Evolutionary conservation across 345 rosid species (phyloP), one percentile per base, ranked within the genome.

Genomic region (Moricandia arvensis): DNA sequence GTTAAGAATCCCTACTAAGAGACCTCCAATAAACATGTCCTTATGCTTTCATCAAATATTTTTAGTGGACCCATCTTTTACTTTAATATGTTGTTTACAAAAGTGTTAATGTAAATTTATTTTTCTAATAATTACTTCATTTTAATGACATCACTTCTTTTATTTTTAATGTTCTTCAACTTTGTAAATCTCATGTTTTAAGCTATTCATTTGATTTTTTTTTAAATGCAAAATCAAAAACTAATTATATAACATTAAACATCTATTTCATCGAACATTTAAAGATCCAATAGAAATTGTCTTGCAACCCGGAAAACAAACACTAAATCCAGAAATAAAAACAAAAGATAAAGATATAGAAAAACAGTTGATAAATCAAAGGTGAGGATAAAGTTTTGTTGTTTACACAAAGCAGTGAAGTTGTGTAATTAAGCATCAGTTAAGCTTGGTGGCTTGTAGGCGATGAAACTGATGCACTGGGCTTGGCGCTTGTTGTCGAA

Each of bases 401-500:
- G 75, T 76, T 76, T 76, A 76, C 75, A 76, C 18, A 69, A 71
- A 69, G 66, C 75, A 76, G 69, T 45, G 64, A 37, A 69, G 63
- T 11, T 21, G 61, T 17, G 72, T 72, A 57, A 55, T 68, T 65
- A 75, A 76, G 69, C 74, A 18, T 4, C 35, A 38, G 76, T 71
- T 73, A 70, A 75, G 76, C 77, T 67, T 37, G 74, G 75, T 26
- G 83, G 82, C 80, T 80, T 80, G 82, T 75, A 75, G 65, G 82
- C 82, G 10, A 80, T 80, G 80, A 80, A 80, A 75, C 82, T 80
- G 76, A 80, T 80, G 69, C 82, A 80, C 41, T 80, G 82, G 8
- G 75, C 73, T 80, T 80, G 82, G 66, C 83, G 83, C 37, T 0
- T 68, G 88, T 85, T 85, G 83, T 85, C 88, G 77, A 85, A 85